Conservation (phyloP, 805 yeast species). For the Hanseniaspora thailandica region DNA sequence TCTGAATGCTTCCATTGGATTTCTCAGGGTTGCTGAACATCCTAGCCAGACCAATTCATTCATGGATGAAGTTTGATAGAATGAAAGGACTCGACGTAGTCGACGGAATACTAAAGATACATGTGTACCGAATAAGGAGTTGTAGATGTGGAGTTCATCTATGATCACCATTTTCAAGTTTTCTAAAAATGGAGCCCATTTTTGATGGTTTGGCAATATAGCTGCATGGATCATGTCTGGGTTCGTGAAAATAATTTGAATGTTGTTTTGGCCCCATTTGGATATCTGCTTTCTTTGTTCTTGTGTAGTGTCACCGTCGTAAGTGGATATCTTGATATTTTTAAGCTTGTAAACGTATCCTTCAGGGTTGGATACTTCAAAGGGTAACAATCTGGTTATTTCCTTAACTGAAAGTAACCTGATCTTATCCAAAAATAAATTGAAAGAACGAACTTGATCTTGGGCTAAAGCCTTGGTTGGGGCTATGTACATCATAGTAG, state of each 20-base stretch:
- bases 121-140: constrained; percentile 86
- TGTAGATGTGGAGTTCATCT: constrained; percentile 77
- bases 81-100: constrained; percentile 50
- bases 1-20: constrained; percentile 63
- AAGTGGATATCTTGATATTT: constrained; percentile 56
- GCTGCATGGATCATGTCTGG: constrained; percentile 89
- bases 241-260: constrained; percentile 79
- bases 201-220: constrained; percentile 62
- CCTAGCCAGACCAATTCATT: constrained; percentile 45
- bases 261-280: constrained; percentile 29
- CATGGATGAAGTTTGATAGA: constrained; percentile 30
- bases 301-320: constrained; percentile 84
- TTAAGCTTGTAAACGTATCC: constrained; percentile 18
- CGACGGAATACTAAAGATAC: constrained; percentile 79
- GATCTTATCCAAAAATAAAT: constrained; percentile 38
- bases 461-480: constrained; percentile 98
- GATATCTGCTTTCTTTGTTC: constrained; percentile 44
- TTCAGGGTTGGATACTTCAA: neutral
- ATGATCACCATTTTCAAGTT: constrained; percentile 64
- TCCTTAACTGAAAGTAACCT: constrained; percentile 16
- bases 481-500: constrained; percentile 74
- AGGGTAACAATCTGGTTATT: neutral
- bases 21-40: constrained; percentile 84
- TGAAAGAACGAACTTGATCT: constrained; percentile 80
- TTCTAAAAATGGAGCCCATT: constrained; percentile 60